These are phyloP conservation scores for Xerocomus nothofagi DNA, from an alignment of 1,284 basidiomycete genomes.

Conservation along the genomic window DNA sequence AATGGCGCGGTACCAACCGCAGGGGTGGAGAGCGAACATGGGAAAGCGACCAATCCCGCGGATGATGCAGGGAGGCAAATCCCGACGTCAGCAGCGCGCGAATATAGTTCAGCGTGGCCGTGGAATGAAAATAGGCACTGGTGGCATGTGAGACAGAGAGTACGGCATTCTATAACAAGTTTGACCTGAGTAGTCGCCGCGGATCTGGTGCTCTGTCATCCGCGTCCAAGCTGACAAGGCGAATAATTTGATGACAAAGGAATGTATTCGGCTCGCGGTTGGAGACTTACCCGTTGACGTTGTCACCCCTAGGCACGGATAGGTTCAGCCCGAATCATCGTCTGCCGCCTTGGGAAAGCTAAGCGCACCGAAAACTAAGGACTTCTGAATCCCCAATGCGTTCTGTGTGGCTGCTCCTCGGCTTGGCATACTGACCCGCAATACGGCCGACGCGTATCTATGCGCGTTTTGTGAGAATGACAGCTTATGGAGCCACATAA, in stretches of 20 bases:
- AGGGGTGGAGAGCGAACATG: slow-evolving; percentile 87
- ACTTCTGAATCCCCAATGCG: slow-evolving; percentile 69
- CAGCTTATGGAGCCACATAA: background rate
- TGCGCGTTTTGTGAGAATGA: slow-evolving; percentile 10
- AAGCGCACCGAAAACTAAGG: slow-evolving; percentile 72
- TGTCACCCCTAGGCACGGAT: slow-evolving; percentile 88
- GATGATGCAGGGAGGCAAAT: slow-evolving; percentile 90
- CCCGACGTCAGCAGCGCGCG: slow-evolving; percentile 87
- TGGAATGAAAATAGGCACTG: slow-evolving; percentile 95
- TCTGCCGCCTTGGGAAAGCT: background rate
- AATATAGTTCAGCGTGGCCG: slow-evolving; percentile 91
- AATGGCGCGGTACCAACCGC: slow-evolving; percentile 42
- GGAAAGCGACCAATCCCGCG: slow-evolving; percentile 87
- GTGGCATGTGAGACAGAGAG: slow-evolving; percentile 6
- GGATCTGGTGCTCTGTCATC: slow-evolving; percentile 87
- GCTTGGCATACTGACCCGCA: slow-evolving; percentile 97
- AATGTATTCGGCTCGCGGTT: slow-evolving; percentile 29
- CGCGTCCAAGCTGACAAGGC: slow-evolving; percentile 51
- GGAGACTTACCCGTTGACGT: slow-evolving; percentile 79
- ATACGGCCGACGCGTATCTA: slow-evolving; percentile 88
- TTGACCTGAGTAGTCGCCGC: slow-evolving; percentile 75
- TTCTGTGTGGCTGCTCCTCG: slow-evolving; percentile 86
- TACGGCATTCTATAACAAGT: background rate
- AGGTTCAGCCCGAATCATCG: slow-evolving; percentile 4
- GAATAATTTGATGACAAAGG: background rate